These are phyloP conservation scores for Trypanosoma theileri DNA, from an alignment of 208 protist genomes.

Conservation along the genomic window DNA sequence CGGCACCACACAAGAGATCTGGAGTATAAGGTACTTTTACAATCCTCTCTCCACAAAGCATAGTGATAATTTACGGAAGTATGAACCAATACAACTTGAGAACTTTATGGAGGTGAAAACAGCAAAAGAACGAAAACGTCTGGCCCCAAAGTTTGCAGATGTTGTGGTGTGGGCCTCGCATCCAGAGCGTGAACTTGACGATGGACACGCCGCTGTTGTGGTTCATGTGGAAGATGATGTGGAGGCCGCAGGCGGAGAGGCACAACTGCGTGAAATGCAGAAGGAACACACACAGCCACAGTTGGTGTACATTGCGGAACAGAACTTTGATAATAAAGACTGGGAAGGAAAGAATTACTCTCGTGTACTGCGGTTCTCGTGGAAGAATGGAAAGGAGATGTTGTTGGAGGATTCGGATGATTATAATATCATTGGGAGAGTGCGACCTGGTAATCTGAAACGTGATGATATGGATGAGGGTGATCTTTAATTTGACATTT, in stretches of 20 bases:
- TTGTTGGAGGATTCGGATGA: conserved; percentile 33
- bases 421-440: conserved; percentile 33
- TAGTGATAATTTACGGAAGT: background rate
- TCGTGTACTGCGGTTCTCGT: conserved; percentile 46
- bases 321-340: conserved; percentile 57
- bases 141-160: conserved; percentile 44
- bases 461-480: conserved; percentile 9
- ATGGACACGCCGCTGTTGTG: conserved; percentile 56
- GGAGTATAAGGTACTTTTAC: conserved; percentile 39
- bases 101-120: conserved; percentile 41
- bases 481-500: conserved; percentile 1
- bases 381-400: conserved; percentile 30
- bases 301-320: conserved; percentile 66
- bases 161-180: conserved; percentile 38
- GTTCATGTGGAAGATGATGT: conserved; percentile 59
- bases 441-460: conserved; percentile 47
- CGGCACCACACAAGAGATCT: conserved; percentile 32
- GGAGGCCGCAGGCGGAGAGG: conserved; percentile 33
- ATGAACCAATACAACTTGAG: background rate
- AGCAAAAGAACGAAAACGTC: conserved; percentile 43
- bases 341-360: conserved; percentile 61
- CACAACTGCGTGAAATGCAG: conserved; percentile 33
- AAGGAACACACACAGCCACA: conserved; percentile 46
- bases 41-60: conserved; percentile 29
- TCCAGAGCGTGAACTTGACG: background rate